Evolutionary conservation across 768 basidiomycete species (phyloP).

Genomic region (Psilocybe cyanescens): DNA sequence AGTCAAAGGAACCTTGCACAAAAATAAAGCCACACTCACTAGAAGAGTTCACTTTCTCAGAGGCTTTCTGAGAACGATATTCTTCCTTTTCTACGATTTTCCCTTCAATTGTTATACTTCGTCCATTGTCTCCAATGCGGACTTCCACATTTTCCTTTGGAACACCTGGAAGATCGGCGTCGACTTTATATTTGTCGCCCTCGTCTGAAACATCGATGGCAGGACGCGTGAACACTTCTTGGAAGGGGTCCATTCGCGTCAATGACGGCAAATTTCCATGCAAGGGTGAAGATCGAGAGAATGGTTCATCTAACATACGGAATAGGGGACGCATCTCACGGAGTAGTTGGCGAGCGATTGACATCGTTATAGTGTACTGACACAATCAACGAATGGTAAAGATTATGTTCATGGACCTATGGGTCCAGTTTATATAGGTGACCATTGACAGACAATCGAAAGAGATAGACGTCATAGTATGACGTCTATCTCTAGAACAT

Average conservation of each 20-base stretch:
- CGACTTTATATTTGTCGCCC: conserved; percentile 65
- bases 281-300: conserved; percentile 36
- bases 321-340: conserved; percentile 78
- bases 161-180: conserved; percentile 81
- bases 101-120: conserved; percentile 75
- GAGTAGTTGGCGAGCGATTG: conserved; percentile 64
- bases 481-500: not conserved
- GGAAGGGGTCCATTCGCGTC: conserved; percentile 30
- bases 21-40: conserved; percentile 25
- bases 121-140: conserved; percentile 69
- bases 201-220: conserved; percentile 73
- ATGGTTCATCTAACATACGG: conserved; percentile 72
- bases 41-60: conserved; percentile 19
- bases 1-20: not conserved
- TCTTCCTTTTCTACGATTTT: conserved; percentile 40
- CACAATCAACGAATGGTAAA: not conserved
- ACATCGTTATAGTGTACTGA: conserved; percentile 45
- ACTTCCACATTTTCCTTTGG: conserved; percentile 78
- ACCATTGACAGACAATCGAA: not conserved
- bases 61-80: not conserved
- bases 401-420: not conserved
- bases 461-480: not conserved
- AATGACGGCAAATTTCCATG: conserved; percentile 26
- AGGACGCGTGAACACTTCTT: conserved; percentile 40
- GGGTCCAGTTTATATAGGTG: not conserved